A percentile compares a stretch with the other conserved stretches of the same genome.
Conservation (phyloP, 805 yeast genomes). For the Candida namnaoensis region DNA sequence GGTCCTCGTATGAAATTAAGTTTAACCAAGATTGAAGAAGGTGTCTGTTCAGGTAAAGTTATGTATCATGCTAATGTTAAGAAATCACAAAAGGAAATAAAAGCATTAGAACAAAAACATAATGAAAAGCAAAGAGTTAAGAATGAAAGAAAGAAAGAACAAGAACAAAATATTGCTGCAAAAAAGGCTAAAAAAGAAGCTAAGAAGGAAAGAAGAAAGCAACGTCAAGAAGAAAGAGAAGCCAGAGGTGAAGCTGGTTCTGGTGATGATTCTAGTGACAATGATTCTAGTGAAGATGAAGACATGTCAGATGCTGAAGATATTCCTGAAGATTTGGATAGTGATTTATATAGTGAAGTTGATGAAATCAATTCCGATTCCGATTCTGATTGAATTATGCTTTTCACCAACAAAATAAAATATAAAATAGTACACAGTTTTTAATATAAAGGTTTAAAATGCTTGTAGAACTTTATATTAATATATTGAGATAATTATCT, state of each 20-base stretch:
- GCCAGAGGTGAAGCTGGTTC: slow-evolving; percentile 16
- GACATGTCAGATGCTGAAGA: slow-evolving; percentile 26
- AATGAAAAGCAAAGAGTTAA: slow-evolving; percentile 50
- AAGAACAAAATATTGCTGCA: slow-evolving; percentile 66
- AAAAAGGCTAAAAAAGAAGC: slow-evolving; percentile 69
- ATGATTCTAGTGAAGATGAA: slow-evolving; percentile 21
- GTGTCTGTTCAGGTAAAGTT: slow-evolving; percentile 82
- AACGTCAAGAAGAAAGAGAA: slow-evolving; percentile 33
- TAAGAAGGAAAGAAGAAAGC: slow-evolving; percentile 61
- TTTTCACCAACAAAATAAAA: too few species aligned
- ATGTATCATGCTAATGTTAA: slow-evolving; percentile 67
- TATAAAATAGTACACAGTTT: too few species aligned
- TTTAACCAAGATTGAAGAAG: slow-evolving; percentile 85
- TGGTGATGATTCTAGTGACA: slow-evolving; percentile 17
- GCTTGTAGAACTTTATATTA: too few species aligned
- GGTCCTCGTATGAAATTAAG: slow-evolving; percentile 84
- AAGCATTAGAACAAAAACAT: slow-evolving; percentile 59
- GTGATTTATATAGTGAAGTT: slow-evolving; percentile 37
- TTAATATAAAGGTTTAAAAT: too few species aligned
- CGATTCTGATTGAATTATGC: slow-evolving; percentile 2
- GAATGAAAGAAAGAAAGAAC: slow-evolving; percentile 66
- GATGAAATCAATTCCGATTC: slow-evolving; percentile 19
- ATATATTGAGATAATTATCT: too few species aligned
- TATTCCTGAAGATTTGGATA: slow-evolving; percentile 35
- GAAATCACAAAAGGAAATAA: slow-evolving; percentile 55